phyloP scores from a whole-genome alignment of 306 rosid genomes.

The Argentina anserina region DNA sequence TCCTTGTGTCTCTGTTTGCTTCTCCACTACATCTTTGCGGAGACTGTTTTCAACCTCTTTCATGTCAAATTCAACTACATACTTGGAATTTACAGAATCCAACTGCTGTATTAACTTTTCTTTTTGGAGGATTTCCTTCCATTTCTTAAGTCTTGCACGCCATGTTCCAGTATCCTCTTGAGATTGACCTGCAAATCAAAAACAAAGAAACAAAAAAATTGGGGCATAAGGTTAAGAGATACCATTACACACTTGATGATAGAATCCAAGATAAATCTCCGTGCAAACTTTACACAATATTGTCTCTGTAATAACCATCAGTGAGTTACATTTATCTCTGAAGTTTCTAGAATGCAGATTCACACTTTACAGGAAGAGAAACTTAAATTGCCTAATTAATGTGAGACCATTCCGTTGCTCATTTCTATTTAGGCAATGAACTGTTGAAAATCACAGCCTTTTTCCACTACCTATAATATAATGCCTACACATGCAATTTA shows the following conservation, averaged over 20 bases:
- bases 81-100: conserved; percentile 60
- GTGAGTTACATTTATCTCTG: conserved; percentile 5
- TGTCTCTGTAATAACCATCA: conserved; percentile 7
- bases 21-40: conserved; percentile 79
- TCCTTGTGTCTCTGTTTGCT: conserved; percentile 53
- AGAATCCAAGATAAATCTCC: conserved; percentile 20
- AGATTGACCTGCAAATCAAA: conserved; percentile 42
- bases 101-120: conserved; percentile 60
- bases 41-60: conserved; percentile 96
- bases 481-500: no score
- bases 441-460: no score
- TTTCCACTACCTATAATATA: no score
- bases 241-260: conserved; percentile 3
- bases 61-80: conserved; percentile 92
- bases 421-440: neutral
- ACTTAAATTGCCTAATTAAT: neutral
- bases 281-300: conserved; percentile 18
- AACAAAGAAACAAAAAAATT: conserved; percentile 11
- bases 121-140: conserved; percentile 73
- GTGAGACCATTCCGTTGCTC: neutral
- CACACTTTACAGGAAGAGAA: neutral
- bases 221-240: conserved; percentile 10
- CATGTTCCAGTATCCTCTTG: conserved; percentile 57
- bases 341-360: neutral
- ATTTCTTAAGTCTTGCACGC: conserved; percentile 73